Base-by-base conservation (phyloP, 495 filamentous ascomycete species). In the Pyronema omphalodes region DNA sequence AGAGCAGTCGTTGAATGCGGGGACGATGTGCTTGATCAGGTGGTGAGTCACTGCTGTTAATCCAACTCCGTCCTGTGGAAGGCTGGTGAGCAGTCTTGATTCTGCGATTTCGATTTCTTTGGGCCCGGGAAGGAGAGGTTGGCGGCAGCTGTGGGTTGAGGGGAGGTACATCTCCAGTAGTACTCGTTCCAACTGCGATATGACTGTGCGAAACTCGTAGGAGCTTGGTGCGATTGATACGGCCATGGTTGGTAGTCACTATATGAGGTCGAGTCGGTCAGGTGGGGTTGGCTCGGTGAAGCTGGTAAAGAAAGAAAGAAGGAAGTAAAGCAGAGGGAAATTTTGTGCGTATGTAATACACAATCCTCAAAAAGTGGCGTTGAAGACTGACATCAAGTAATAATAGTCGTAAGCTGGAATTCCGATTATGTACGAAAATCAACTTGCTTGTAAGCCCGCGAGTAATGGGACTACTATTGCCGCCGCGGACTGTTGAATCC, bases 1-100 rank as follows among this genome's bases (percentile, higher is more conserved):
- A 6, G 60, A 57, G 35, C 57, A 44, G 4, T 54, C 45, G 36
- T 52, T 52, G 44, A 63, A 55, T 15, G 60, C 57, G 6, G 60
- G 60, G 29, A 60, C 36, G 19, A 64, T 29, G 6, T 14, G 14
- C 36, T 40, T 14, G 36, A 34, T 18, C 35, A 52, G 50, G 37
- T 52, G 50, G 37, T 40, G 35, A 43, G 37, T 40, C 36, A 43
- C 37, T 15, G 14, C 50, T 40, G 50, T 40, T 17, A 52, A 43
- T 9, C 50, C 50, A n/a, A 52, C 36, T 7, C 50, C 50, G 6
- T 40, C 37, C 12, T 18, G 50, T 9, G 50, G 50, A 12, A 52
- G 37, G 9, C 9, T 14, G 9, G 14, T 41, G 11, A 50, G 47
- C 8, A 50, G 47, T 17, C 47, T 12, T 15, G 8, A 9, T 11